Conservation (phyloP, 306 rosid genomes). For the Vigna trinervia region DNA sequence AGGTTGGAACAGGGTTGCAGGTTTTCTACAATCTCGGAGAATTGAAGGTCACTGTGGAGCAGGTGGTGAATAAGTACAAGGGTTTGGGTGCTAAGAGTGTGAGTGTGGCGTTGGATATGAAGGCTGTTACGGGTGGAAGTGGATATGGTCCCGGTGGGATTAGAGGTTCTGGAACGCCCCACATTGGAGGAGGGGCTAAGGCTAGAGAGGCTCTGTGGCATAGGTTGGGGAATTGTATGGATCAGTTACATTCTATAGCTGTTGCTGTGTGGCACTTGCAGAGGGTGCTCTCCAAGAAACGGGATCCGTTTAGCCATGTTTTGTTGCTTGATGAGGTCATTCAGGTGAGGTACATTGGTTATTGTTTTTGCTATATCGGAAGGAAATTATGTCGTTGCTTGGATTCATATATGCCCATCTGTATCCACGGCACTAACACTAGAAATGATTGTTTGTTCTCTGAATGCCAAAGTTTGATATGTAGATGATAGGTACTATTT, state of each 20-base stretch:
- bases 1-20: conserved; percentile 94
- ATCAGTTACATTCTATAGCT: conserved; percentile 82
- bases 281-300: conserved; percentile 92
- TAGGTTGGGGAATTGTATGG: conserved; percentile 89
- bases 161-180: conserved; percentile 87
- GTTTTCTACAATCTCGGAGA: conserved; percentile 95
- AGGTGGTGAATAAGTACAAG: conserved; percentile 74
- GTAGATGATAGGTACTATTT: conserved; percentile 8
- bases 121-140: conserved; percentile 77
- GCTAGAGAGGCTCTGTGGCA: conserved; percentile 94
- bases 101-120: conserved; percentile 88
- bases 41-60: conserved; percentile 77
- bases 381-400: conserved; percentile 6
- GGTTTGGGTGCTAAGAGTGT: conserved; percentile 78
- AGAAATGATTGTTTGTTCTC: neutral
- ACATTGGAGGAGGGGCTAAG: conserved; percentile 91
- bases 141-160: conserved; percentile 94
- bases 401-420: conserved; percentile 27
- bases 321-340: conserved; percentile 94
- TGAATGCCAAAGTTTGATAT: neutral
- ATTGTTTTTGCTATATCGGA: neutral
- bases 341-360: conserved; percentile 55
- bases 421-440: neutral
- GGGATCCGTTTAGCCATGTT: conserved; percentile 92
- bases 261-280: conserved; percentile 95